Base-by-base conservation (phyloP, 345 rosid genomes). In the Citrus trifoliata region DNA sequence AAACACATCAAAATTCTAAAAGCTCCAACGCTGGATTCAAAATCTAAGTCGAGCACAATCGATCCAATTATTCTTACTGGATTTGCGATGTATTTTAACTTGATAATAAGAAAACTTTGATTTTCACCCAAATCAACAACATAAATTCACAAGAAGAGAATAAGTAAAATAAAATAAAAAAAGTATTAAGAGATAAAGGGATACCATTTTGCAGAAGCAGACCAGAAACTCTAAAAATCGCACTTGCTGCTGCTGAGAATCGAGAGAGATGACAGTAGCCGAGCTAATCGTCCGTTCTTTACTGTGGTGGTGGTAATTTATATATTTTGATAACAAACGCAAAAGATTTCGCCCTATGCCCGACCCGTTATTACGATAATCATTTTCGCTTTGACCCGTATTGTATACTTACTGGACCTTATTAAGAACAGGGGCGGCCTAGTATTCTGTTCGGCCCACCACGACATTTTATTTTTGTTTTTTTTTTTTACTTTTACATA, bases 191-290 rank as follows among this genome's bases (percentile, higher is more conserved):
- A 62, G 10, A 27, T 46, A 21, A 2, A 32, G 25, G 48, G 16
- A 67, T 78, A 82, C 85, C 85, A 82, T 53, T 53, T 75, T 59
- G 71, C 6, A 65, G 63, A 48, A 30, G 58, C 27, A 64, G 51
- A 21, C 21, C 56, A 51, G 68, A 12, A 78, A 75, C 79, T 79
- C 65, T 70, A 53, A 38, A 62, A 40, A 53, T 30, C 56, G 28
- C 61, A 7, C 18, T 40, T 18, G 22, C 40, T 22, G 30, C 30
- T 18, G 13, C 42, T 22, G 22, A 48, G 27, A 35, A 66, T n/a
- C 38, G 51, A 46, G 5, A 13, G 51, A 13, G 51, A 42, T 3
- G 14, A 58, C 32, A 64, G 62, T 48, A 32, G 61, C 78, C 70
- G 14, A 63, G 16, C 42, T 18, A 33, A 24, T 46, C 51, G 1